Evolutionary conservation across 169 alveolate genomes (phyloP), one percentile per base, ranked within the genome.

Genomic region (Cryptosporidium andersoni): DNA sequence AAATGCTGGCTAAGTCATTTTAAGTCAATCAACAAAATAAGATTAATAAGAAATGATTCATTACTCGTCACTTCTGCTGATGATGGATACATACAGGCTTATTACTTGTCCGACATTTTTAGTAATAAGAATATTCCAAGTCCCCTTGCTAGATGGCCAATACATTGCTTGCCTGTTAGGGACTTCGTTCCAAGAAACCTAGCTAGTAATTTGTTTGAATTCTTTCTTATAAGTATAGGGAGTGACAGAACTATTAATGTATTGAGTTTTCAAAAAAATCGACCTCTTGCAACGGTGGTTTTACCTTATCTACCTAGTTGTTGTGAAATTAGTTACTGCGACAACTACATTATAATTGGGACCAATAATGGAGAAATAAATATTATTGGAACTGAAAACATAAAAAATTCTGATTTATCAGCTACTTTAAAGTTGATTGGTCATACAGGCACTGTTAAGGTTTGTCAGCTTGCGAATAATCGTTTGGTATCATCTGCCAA

Each of bases 1-100:
- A 58, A 62, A 58, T 74, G 85, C 36, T 74, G 85, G 85, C 85
- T 74, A 43, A 14, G 64, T n/a, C 85, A 74, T 42, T 74, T 58
- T 47, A 74, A 74, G 36, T 42, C 67, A 37, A 42, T 74, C 14
- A 60, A 9, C 34, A 74, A 74, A 60, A 74, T 74, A 34, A 48
- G 25, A 42, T 8, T 74, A 40, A 34, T 74, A 74, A 55, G 64
- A 16, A 48, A 42, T 47, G 60, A 74, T 43, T 74, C 85, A 56
- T 16, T 74, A 48, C 16, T 74, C 12, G 5, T 74, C 12, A 74
- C 74, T 3, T 42, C 74, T 47, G 60, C 74, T 74, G 85, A 74
- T 42, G 85, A 74, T 47, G 40, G 64, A 36, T 74, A 60, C 45
- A 42, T 74, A 40, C 85, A 74, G 45, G 85, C 85, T 58, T 74